Evolutionary conservation across 371 early-diverging fungal species (phyloP), one percentile per base, ranked within the genome.

Genomic region (Dinochytrium kinnereticum): DNA sequence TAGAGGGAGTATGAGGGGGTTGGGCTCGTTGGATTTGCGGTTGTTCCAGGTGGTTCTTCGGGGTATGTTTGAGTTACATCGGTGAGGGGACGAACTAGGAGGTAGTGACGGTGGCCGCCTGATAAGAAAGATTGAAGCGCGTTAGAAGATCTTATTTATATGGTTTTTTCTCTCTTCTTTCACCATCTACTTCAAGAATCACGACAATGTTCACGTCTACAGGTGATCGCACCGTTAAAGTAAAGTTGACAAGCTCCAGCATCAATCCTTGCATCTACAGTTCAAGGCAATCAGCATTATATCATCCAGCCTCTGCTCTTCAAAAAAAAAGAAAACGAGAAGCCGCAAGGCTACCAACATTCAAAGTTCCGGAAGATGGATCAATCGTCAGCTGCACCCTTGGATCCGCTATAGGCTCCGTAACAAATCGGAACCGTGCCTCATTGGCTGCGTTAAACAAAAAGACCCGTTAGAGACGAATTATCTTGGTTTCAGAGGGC

Each of bases 171-270:
- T 1, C 21, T 24, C 1, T 15, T 21, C 21, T 21, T n/a, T 61
- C 38, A 70, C 72, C 50, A 21, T 65, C 64, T 2, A 73, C 44
- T 68, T 73, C 73, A 0, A 73, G 31, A 24, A 51, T 21, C 28
- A 68, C 39, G 26, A 73, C 73, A 26, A 28, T 37, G 50, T 73
- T 73, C 21, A 73, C 40, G 19, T n/a, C 49, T 34, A 68, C 59
- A 0, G 68, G 73, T 26, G 31, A 19, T 33, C 39, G 24, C 31
- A 73, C 28, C 30, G 64, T 61, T 36, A 73, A 28, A 19, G 30
- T 68, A 21, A 73, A 24, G 28, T 50, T 44, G 33, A 73, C 51
- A 30, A 28, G 15, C 44, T 66, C 66, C 19, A 66, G 66, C 66
- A 66, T 66, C 28, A 66, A 37, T 5, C 66, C 66, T 66, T n/a